Evolutionary conservation across 1,284 basidiomycete genomes (phyloP).

Genomic region (Volvariella surrecta): DNA sequence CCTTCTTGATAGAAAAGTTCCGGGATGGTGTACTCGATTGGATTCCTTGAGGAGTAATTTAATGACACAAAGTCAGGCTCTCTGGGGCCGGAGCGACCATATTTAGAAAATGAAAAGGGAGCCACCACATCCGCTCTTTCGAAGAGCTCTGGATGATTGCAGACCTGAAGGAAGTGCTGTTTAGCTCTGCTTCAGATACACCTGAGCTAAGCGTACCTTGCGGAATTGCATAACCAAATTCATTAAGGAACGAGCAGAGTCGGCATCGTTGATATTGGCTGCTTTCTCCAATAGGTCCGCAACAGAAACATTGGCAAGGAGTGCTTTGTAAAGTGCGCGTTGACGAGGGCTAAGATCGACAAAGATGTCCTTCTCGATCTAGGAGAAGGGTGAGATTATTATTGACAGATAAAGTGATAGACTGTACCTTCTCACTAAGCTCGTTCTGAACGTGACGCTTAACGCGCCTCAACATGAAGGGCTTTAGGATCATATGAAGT

Average conservation of each 20-base stretch:
- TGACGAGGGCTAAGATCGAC: conserved; percentile 95
- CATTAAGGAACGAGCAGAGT: conserved; percentile 91
- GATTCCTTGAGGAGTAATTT: conserved; percentile 82
- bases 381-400: conserved; percentile 1
- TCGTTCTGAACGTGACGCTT: conserved; percentile 99
- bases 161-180: conserved; percentile 49
- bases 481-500: conserved; percentile 98
- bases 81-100: conserved; percentile 78
- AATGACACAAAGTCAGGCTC: conserved; percentile 82
- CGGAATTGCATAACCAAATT: conserved; percentile 99
- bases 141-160: conserved; percentile 98
- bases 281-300: conserved; percentile 93
- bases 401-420: conserved; percentile 3
- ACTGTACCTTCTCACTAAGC: conserved; percentile 89
- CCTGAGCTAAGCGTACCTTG: conserved; percentile 48
- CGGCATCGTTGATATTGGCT: conserved; percentile 81
- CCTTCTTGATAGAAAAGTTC: conserved; percentile 75
- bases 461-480: conserved; percentile 97
- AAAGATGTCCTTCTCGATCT: conserved; percentile 97
- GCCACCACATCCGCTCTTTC: conserved; percentile 95
- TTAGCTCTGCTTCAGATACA: conserved; percentile 6
- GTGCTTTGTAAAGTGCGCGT: conserved; percentile 84
- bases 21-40: conserved; percentile 78
- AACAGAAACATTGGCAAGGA: conserved; percentile 91
- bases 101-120: conserved; percentile 84